These are phyloP conservation scores for Paramyrothecium roridum DNA, from an alignment of 2,329 filamentous ascomycete species.

Conservation along the genomic window DNA sequence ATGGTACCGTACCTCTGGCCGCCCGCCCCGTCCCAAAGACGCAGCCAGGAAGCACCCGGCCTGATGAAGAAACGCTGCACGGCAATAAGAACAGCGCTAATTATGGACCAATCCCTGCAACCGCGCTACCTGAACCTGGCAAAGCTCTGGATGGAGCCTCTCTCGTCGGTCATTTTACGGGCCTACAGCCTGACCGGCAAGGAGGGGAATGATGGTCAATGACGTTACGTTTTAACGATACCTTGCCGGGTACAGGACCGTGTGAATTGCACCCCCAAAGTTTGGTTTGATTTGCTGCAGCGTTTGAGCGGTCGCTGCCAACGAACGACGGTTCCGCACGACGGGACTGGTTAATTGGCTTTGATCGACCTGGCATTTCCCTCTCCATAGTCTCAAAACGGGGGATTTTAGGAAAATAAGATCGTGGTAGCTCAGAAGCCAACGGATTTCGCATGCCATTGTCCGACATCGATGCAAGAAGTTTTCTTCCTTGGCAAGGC, in stretches of 20 bases:
- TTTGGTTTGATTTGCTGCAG: not conserved
- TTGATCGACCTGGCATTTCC: too few relatives aligned
- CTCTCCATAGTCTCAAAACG: not conserved
- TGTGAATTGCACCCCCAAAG: not conserved
- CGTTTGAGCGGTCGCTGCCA: not conserved
- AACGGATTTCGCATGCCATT: not conserved
- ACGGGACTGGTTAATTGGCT: not conserved
- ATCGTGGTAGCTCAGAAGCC: not conserved
- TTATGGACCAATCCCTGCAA: not conserved
- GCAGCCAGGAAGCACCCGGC: too few relatives aligned
- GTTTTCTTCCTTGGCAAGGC: not conserved
- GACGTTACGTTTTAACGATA: not conserved
- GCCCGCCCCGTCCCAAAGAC: too few relatives aligned
- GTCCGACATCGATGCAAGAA: not conserved
- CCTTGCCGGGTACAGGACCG: not conserved
- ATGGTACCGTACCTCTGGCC: too few relatives aligned
- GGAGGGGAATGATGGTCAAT: not conserved
- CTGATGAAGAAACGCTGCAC: not conserved
- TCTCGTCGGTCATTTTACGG: not conserved
- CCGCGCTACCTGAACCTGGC: not conserved
- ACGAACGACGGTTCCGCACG: not conserved
- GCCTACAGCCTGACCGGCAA: not conserved
- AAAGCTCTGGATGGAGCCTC: not conserved
- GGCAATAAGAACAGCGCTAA: not conserved
- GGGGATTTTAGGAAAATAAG: not conserved